Percentiles rank a stretch among this genome's conserved stretches.
Conservation (phyloP, 2,329 filamentous ascomycete genomes). For the Ploettnerulaceae sp. region DNA sequence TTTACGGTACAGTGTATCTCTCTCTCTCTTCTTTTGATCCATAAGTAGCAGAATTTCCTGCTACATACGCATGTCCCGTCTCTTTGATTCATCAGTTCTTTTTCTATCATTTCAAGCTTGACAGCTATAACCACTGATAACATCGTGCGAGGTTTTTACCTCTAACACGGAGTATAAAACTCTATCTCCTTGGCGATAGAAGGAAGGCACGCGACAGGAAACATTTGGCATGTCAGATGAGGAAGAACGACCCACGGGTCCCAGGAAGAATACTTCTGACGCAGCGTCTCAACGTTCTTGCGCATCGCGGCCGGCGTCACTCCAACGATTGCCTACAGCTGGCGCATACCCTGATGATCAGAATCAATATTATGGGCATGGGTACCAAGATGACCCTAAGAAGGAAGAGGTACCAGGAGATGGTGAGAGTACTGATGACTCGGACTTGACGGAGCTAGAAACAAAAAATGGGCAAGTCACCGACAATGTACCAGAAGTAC, state of each 20-base stretch:
- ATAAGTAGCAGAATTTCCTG: background rate
- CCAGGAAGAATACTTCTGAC: constrained; percentile 13
- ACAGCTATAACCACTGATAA: background rate
- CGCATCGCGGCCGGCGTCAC: constrained; percentile 7
- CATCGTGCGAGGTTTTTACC: background rate
- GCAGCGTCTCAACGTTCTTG: constrained; percentile 15
- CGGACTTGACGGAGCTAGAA: constrained; percentile 12
- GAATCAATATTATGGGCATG: constrained; percentile 18
- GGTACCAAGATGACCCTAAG: constrained; percentile 9
- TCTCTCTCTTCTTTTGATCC: background rate
- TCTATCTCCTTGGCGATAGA: too few species aligned
- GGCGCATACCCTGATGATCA: constrained; percentile 26
- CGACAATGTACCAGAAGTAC: constrained; percentile 22
- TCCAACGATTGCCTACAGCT: constrained; percentile 19
- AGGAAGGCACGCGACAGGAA: too few species aligned
- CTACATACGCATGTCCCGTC: too few species aligned
- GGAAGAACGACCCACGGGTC: constrained; percentile 2
- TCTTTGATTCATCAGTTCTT: too few species aligned
- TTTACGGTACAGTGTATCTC: background rate
- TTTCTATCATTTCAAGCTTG: too few species aligned
- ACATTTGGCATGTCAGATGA: constrained; percentile 13
- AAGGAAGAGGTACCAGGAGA: constrained; percentile 10
- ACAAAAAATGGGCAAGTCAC: constrained; percentile 8
- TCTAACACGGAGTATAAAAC: too few species aligned
- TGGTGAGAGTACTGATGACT: constrained; percentile 13